A percentile compares a stretch with the other conserved stretches of the same genome.
Evolutionary conservation across 805 yeast genomes (phyloP).

Genomic region (Cyberlindnera samutprakarnensis): DNA sequence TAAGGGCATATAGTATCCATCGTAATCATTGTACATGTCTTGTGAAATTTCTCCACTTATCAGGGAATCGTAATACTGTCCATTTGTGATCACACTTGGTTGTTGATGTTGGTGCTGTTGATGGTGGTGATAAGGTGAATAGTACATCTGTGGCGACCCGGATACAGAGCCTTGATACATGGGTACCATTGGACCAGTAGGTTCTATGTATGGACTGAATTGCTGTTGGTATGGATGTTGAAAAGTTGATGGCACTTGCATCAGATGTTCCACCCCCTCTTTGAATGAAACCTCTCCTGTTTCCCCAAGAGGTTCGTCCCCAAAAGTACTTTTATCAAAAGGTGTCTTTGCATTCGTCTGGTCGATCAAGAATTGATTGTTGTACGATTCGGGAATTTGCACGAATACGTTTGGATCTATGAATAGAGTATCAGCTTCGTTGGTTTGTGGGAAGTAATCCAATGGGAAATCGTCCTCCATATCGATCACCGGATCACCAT

Average conservation of each 20-base stretch:
- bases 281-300: no score
- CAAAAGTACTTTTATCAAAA: constrained; percentile 13
- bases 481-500: constrained; percentile 13
- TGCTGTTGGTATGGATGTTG: constrained; percentile 1
- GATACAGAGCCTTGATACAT: no score
- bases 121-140: no score
- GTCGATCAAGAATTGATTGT: constrained; percentile 43
- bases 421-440: constrained; percentile 17
- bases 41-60: constrained; percentile 8
- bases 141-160: no score
- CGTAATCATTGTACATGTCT: not conserved
- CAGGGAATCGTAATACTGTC: constrained; percentile 20
- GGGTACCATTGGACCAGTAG: constrained; percentile 1
- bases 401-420: constrained; percentile 28
- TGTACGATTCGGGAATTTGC: constrained; percentile 25
- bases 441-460: constrained; percentile 46
- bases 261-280: not conserved
- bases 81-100: constrained; percentile 22
- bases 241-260: constrained; percentile 1
- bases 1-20: not conserved
- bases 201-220: not conserved
- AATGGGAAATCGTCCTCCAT: constrained; percentile 57
- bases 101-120: constrained; percentile 8
- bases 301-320: no score
- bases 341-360: constrained; percentile 41